These are phyloP conservation scores for Crithidia brevicula DNA, from an alignment of 208 protist species.

Conservation along the genomic window DNA sequence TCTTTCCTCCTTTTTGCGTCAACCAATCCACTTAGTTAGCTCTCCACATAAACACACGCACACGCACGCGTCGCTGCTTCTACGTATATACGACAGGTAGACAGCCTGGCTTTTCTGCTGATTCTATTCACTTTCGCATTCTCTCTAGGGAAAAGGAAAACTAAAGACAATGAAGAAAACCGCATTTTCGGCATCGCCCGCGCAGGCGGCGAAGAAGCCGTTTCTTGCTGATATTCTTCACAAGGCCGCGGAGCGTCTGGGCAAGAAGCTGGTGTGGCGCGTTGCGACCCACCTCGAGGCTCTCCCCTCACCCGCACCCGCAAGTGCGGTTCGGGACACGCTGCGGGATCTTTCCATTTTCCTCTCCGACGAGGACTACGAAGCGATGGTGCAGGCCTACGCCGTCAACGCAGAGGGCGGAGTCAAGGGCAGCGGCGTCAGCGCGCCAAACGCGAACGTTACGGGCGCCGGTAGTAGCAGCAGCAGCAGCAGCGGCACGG, in stretches of 20 bases:
- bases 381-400: constrained; percentile 38
- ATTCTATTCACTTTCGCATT: background rate
- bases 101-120: background rate
- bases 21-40: too few species aligned
- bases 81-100: too few species aligned
- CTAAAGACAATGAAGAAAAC: constrained; percentile 5
- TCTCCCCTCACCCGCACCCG: constrained; percentile 30
- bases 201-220: constrained; percentile 22
- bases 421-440: background rate
- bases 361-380: constrained; percentile 65
- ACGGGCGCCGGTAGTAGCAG: too few species aligned
- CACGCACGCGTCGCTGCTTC: too few species aligned
- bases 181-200: constrained; percentile 8
- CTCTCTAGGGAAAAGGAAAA: background rate
- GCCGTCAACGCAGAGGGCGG: constrained; percentile 1
- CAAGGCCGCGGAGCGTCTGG: constrained; percentile 72
- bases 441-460: too few species aligned
- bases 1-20: too few species aligned
- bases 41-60: background rate
- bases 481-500: background rate
- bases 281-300: constrained; percentile 46
- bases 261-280: constrained; percentile 71
- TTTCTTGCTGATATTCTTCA: constrained; percentile 39
- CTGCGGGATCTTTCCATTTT: constrained; percentile 71
- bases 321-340: constrained; percentile 53